Percentiles rank a stretch among this genome's conserved stretches.
Evolutionary conservation across 2,329 filamentous ascomycete genomes (phyloP).

Genomic region (Aureobasidium sp.): DNA sequence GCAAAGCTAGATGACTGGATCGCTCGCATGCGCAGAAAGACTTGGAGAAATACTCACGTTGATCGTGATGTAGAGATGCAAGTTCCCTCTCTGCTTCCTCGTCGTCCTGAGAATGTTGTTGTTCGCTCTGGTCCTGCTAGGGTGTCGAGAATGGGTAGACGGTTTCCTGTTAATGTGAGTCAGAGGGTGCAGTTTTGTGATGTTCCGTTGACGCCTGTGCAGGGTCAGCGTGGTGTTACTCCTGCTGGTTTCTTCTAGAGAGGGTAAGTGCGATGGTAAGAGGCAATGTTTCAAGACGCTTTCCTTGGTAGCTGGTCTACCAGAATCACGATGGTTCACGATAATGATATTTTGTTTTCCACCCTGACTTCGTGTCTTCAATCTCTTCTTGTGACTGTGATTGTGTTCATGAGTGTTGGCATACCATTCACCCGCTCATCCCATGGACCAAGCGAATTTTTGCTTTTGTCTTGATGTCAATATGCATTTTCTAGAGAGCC

Average conservation of each 20-base stretch:
- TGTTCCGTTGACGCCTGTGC: neutral
- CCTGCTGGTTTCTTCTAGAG: neutral
- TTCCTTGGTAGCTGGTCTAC: neutral
- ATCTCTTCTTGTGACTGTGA: neutral
- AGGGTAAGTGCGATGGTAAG: neutral
- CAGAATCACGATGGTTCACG: neutral
- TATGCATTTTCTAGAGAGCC: too few relatives aligned
- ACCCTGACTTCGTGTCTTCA: too few relatives aligned
- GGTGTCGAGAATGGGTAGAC: neutral
- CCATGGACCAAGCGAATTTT: too few relatives aligned
- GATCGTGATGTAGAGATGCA: slow-evolving; percentile 2
- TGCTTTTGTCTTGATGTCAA: too few relatives aligned
- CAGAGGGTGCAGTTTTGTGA: neutral
- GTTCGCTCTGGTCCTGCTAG: neutral
- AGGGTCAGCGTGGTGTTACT: neutral
- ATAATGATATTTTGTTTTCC: neutral
- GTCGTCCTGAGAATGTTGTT: neutral
- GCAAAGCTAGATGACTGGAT: neutral
- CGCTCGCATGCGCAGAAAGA: neutral
- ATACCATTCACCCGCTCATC: neutral
- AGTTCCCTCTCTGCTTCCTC: neutral
- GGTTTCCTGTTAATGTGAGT: neutral
- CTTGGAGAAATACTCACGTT: neutral
- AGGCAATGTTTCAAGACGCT: neutral
- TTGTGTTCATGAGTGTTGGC: neutral